These are phyloP conservation scores for Neurospora sp. DNA, from an alignment of 2,329 filamentous ascomycete genomes.

Conservation along the genomic window DNA sequence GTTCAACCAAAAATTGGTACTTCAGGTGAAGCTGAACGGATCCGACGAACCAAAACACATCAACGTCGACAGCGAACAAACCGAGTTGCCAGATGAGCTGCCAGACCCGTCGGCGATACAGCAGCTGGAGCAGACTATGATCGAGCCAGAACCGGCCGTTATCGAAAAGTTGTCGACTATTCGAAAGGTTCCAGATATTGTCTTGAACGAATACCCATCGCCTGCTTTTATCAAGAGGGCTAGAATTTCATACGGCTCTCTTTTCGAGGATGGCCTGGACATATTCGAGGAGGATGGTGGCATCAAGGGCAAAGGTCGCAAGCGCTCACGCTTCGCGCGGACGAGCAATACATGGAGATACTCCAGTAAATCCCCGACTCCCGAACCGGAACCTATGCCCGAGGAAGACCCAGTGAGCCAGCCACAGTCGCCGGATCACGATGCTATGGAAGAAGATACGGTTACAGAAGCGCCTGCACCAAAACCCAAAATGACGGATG, in stretches of 20 bases:
- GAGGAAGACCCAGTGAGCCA: slow-evolving; percentile 7
- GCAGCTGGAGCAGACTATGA: slow-evolving; percentile 6
- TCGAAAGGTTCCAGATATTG: slow-evolving; percentile 24
- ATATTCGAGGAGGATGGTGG: slow-evolving; percentile 61
- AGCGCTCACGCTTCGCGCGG: slow-evolving; percentile 59
- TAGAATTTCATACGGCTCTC: slow-evolving; percentile 57
- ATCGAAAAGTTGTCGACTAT: slow-evolving; percentile 6
- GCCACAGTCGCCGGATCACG: slow-evolving; percentile 3
- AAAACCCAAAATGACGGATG: slow-evolving; percentile 20
- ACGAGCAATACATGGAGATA: slow-evolving; percentile 65
- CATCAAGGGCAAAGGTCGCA: slow-evolving; percentile 51
- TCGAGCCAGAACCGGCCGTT: slow-evolving; percentile 8
- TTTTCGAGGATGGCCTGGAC: slow-evolving; percentile 55
- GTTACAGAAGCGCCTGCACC: slow-evolving; percentile 8
- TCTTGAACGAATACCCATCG: slow-evolving; percentile 54
- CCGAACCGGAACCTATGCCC: slow-evolving; percentile 37
- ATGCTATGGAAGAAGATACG: slow-evolving; percentile 15
- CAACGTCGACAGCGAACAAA: slow-evolving; percentile 38
- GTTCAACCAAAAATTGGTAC: slow-evolving; percentile 38
- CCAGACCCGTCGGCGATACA: slow-evolving; percentile 7
- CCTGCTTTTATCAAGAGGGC: slow-evolving; percentile 71
- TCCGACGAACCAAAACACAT: slow-evolving; percentile 38
- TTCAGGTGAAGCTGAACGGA: slow-evolving; percentile 39
- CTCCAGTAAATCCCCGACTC: slow-evolving; percentile 59
- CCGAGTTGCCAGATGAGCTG: slow-evolving; percentile 6